phyloP scores from a whole-genome alignment of 371 early-diverging fungal genomes.

The Mucor racemosus region DNA sequence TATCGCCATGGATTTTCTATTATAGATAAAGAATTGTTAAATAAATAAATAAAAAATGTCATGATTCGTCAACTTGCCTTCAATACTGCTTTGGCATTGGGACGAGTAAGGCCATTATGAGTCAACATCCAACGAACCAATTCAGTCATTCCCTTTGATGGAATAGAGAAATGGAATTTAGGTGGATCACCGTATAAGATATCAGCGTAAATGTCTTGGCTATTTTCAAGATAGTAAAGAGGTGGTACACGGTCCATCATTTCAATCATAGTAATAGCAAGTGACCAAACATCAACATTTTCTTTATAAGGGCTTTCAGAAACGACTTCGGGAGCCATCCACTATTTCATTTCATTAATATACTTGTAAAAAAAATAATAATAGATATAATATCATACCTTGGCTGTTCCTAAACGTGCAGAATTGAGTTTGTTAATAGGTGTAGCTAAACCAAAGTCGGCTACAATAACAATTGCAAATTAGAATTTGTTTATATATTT shows the following conservation, averaged over 20 bases:
- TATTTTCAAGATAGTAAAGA: conserved; percentile 50
- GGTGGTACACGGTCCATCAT: conserved; percentile 65
- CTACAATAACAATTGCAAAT: conserved; percentile 17
- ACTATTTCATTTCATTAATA: conserved; percentile 25
- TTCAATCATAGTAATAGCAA: conserved; percentile 57
- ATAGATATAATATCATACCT: conserved; percentile 30
- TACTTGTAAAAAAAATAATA: background rate
- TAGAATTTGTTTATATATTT: background rate
- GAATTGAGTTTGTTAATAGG: conserved; percentile 41
- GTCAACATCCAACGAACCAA: conserved; percentile 51
- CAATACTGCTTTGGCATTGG: conserved; percentile 44
- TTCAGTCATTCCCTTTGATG: conserved; percentile 38
- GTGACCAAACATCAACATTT: conserved; percentile 57
- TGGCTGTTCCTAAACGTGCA: conserved; percentile 49
- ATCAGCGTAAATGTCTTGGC: conserved; percentile 48
- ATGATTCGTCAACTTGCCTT: conserved; percentile 24
- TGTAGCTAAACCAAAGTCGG: conserved; percentile 57
- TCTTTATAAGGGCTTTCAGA: conserved; percentile 46
- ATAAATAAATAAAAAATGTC: background rate
- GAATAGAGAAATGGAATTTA: conserved; percentile 48
- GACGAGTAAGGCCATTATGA: conserved; percentile 39
- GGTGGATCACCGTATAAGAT: conserved; percentile 52
- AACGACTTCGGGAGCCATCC: conserved; percentile 62
- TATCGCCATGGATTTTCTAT: conserved; percentile 37
- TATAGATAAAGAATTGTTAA: background rate